Percentiles rank a stretch among this genome's conserved stretches.
Evolutionary conservation across 139 green algal genomes (phyloP).

Genomic region (Tetradesmus obliquus): DNA sequence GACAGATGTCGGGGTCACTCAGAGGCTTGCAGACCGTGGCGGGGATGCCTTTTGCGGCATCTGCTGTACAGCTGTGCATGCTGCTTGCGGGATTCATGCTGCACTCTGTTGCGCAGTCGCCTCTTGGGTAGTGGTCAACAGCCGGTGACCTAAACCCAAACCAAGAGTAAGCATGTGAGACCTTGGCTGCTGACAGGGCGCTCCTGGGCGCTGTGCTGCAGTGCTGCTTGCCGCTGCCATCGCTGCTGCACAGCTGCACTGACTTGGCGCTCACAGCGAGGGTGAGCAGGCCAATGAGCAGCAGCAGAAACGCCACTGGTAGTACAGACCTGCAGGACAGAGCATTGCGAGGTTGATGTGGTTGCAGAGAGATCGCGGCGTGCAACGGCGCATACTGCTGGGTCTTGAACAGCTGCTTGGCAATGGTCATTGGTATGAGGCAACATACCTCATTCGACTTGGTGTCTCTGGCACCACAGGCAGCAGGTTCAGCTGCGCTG

Average conservation of each 20-base stretch:
- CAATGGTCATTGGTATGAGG: too few species aligned
- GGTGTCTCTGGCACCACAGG: background rate
- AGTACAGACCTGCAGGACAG: background rate
- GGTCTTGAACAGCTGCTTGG: too few species aligned
- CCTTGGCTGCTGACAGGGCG: background rate
- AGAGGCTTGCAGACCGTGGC: background rate
- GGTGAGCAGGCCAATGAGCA: background rate
- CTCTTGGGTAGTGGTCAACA: background rate
- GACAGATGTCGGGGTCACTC: background rate
- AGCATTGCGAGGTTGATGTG: background rate
- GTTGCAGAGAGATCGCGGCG: background rate
- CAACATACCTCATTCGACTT: background rate
- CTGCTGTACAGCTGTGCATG: slow-evolving; percentile 17
- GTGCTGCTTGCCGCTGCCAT: background rate
- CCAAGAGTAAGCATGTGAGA: background rate
- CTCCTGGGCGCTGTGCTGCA: background rate
- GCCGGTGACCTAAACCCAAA: slow-evolving; percentile 10
- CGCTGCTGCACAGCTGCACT: background rate
- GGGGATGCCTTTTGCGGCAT: background rate
- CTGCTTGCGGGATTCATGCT: background rate
- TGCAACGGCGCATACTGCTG: too few species aligned
- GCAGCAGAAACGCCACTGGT: background rate
- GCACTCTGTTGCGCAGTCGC: slow-evolving; percentile 39
- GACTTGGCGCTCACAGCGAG: background rate
- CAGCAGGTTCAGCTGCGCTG: background rate